Evolutionary conservation across 108 stramenopile species (phyloP), one percentile per base, ranked within the genome.

Genomic region (Fragilariopsis cylindrus): DNA sequence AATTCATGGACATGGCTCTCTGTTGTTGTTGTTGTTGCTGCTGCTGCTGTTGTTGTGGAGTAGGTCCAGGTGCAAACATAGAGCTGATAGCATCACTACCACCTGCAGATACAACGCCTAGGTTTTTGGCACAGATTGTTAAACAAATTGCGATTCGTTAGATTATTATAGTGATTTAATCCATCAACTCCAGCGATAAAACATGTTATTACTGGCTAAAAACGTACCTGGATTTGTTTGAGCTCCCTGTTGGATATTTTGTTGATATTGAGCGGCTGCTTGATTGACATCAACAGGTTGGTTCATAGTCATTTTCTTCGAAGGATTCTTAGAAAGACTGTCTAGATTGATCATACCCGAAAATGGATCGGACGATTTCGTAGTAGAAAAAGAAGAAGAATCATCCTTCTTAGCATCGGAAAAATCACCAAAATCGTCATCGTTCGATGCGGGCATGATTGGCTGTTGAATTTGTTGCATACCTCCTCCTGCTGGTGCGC

Each of bases 311-410:
- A 82, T 85, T 68, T 68, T 68, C 68, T 84, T 87, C 45, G 81
- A 78, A 39, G 68, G 18, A 81, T 94, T 94, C 76, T 92, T 92
- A 30, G 85, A 74, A 49, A 95, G 73, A 19, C 87, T 82, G 72
- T 95, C 93, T 18, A 95, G 82, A 1, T 88, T 89, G 62, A 95
- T 90, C 56, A 95, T 80, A 47, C 77, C 84, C 53, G 87, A 76
- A 70, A 95, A 48, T 5, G 93, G 93, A 81, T 95, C 93, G 30
- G 77, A 73, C 30, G 88, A 80, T 60, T 69, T 84, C 50, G 55
- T 64, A 52, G 79, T 73, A 40, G 71, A 71, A 3, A 62, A 60
- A n/a, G 81, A 7, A 13, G 85, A 13, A 39, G 74, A 52, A n/a
- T 16, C 9, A 7, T 30, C 30, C 8, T 84, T 74, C 49, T 79